Conservation (phyloP, 116 monocot species). For the Dioscorea cayenensis region DNA sequence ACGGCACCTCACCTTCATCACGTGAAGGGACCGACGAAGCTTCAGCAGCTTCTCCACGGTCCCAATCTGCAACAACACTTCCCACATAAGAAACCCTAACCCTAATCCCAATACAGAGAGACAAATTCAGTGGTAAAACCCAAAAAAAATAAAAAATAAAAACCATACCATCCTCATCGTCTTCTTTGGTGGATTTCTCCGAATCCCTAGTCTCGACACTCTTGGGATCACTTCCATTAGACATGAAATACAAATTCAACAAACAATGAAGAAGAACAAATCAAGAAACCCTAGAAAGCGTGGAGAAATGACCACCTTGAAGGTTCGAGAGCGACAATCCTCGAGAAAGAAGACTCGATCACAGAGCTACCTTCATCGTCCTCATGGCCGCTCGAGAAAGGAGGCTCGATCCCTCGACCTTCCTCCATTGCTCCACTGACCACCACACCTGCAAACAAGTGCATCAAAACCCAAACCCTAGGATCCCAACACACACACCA, state of each 20-base stretch:
- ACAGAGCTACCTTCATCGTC: too few species aligned
- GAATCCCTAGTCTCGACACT: conserved; percentile 8
- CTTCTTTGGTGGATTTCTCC: neutral
- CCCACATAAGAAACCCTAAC: neutral
- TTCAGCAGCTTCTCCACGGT: conserved; percentile 15
- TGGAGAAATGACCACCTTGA: neutral
- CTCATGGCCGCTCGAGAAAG: too few species aligned
- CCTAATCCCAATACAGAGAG: neutral
- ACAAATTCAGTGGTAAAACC: neutral
- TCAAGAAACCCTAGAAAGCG: neutral
- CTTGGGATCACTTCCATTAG: neutral
- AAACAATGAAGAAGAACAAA: neutral
- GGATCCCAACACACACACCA: too few species aligned
- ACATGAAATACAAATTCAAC: conserved; percentile 13
- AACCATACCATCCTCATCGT: conserved; percentile 22
- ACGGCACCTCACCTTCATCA: conserved; percentile 9
- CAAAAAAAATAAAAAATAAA: neutral
- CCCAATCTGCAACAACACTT: conserved; percentile 56
- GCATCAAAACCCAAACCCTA: too few species aligned
- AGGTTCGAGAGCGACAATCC: neutral
- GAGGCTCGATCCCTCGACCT: too few species aligned
- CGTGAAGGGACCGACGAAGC: conserved; percentile 15
- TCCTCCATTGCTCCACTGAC: too few species aligned
- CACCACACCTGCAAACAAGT: too few species aligned
- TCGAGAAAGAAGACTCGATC: neutral